Percentiles rank a stretch among this genome's conserved stretches.
These are phyloP conservation scores for Trichoderma koningii DNA, from an alignment of 2,329 filamentous ascomycete species.

Conservation along the genomic window DNA sequence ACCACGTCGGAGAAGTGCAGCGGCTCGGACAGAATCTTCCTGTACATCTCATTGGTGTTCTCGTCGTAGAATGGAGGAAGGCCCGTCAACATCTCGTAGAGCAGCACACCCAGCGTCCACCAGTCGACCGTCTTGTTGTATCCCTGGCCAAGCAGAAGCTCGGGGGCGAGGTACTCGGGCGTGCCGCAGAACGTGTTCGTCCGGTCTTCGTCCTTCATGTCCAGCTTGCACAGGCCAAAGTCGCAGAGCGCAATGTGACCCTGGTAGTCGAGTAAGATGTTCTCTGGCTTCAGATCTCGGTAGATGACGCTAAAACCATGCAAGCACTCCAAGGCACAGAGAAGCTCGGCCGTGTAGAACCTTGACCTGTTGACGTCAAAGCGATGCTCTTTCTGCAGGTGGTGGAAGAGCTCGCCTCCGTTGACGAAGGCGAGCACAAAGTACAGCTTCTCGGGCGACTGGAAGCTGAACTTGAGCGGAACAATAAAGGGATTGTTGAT, in stretches of 20 bases:
- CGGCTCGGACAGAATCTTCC: conserved; percentile 95
- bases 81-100: conserved; percentile 98
- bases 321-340: conserved; percentile 92
- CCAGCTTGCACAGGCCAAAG: conserved; percentile 95
- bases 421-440: conserved; percentile 97
- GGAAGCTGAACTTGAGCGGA: conserved; percentile 97
- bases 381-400: conserved; percentile 92
- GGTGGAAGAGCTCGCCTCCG: conserved; percentile 95
- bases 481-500: conserved; percentile 99
- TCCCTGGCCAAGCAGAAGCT: conserved; percentile 87
- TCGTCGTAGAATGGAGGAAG: conserved; percentile 98
- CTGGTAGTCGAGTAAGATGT: conserved; percentile 96
- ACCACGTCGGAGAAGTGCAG: conserved; percentile 96
- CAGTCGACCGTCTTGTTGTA: conserved; percentile 99
- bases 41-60: conserved; percentile 99
- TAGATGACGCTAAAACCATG: conserved; percentile 99
- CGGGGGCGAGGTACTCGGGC: conserved; percentile 93
- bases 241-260: conserved; percentile 98
- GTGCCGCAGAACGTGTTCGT: conserved; percentile 99
- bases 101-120: conserved; percentile 96
- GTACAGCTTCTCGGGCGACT: conserved; percentile 97
- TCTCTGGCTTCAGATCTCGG: conserved; percentile 73
- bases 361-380: conserved; percentile 97
- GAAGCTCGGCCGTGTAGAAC: conserved; percentile 95
- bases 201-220: conserved; percentile 98